Conservation (phyloP, 23 red algal species). For the Gracilaria gracilis region DNA sequence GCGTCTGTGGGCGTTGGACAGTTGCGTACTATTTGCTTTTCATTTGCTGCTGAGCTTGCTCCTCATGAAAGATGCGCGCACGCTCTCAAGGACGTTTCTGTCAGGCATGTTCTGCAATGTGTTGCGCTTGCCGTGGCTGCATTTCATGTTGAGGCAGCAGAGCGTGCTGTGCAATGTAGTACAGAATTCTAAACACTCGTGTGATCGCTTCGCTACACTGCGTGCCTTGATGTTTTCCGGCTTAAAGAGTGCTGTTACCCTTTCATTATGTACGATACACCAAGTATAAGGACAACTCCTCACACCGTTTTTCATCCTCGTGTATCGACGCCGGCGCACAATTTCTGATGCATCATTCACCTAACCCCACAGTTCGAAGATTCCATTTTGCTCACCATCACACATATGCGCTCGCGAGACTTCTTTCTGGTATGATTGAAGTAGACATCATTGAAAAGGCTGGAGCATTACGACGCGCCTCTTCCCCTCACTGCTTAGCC, state of each 20-base stretch:
- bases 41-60: conserved; percentile 48
- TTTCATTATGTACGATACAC: neutral
- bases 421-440: neutral
- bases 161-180: conserved; percentile 20
- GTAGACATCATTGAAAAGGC: neutral
- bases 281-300: neutral
- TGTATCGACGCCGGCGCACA: neutral
- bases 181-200: neutral
- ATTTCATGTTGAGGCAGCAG: conserved; percentile 43
- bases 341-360: neutral
- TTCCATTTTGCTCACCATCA: neutral
- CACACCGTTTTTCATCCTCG: neutral
- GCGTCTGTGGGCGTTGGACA: conserved; percentile 43
- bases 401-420: neutral
- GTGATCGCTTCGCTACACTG: neutral
- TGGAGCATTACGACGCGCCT: neutral
- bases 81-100: conserved; percentile 36
- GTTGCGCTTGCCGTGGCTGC: conserved; percentile 54
- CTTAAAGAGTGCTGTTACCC: neutral
- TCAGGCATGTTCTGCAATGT: conserved; percentile 47
- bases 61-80: neutral
- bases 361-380: neutral
- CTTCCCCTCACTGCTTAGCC: neutral
- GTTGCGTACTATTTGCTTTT: conserved; percentile 33
- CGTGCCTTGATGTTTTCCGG: neutral